phyloP scores from a whole-genome alignment of 2,329 filamentous ascomycete genomes.

The Boeremia lycopersici region DNA sequence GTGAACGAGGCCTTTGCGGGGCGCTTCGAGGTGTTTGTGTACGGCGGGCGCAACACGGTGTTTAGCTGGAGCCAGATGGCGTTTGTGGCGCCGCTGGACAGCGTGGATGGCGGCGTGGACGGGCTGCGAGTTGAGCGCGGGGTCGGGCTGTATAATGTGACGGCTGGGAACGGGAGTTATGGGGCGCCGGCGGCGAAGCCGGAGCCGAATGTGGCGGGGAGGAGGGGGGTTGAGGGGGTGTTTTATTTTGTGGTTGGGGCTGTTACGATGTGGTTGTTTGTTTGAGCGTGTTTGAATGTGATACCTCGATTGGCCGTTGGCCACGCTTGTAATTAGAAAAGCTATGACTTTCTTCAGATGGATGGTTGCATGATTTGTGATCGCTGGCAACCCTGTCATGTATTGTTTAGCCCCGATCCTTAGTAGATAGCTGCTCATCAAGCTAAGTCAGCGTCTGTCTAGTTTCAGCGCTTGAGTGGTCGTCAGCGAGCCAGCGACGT shows the following conservation, averaged over 20 bases:
- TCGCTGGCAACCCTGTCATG: no score
- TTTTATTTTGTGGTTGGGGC: not conserved
- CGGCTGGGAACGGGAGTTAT: conserved; percentile 17
- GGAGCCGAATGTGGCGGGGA: conserved; percentile 1
- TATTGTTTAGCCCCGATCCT: no score
- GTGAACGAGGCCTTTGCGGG: conserved; percentile 54
- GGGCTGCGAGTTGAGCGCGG: conserved; percentile 12
- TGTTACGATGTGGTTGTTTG: not conserved
- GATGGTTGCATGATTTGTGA: no score
- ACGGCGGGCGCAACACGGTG: conserved; percentile 57
- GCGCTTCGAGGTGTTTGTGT: conserved; percentile 62
- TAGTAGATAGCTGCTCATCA: no score
- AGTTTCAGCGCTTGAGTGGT: no score
- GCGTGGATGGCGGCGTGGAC: conserved; percentile 37
- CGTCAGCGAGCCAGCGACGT: no score
- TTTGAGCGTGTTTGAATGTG: conserved; percentile 5
- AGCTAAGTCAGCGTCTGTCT: no score
- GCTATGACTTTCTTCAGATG: no score
- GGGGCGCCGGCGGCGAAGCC: conserved; percentile 2
- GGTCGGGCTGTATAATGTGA: conserved; percentile 17
- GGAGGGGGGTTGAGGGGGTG: not conserved
- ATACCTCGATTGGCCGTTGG: not conserved
- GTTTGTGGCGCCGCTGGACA: conserved; percentile 58
- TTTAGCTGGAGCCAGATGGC: conserved; percentile 65
- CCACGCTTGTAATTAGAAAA: no score